Base-by-base conservation (phyloP, 768 basidiomycete species). In the Boletus barrowsii region DNA sequence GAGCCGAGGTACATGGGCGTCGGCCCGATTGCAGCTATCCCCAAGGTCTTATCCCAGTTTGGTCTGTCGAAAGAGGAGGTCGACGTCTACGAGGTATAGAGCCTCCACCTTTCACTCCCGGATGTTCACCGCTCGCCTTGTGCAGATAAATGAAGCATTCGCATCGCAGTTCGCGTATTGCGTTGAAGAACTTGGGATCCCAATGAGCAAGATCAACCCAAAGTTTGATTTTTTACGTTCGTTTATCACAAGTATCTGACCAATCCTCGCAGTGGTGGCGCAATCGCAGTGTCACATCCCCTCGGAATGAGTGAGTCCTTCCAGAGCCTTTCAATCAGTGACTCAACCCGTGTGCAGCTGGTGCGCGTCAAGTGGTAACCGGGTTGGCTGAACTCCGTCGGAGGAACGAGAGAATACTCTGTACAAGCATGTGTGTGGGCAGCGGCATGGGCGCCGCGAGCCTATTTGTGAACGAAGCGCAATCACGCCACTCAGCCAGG, bases 151-250 rank as follows among this genome's bases (percentile, higher is more conserved):
- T 53, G 89, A 94, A 70, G 93, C 93, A 1, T 96, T 95, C 56
- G 93, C 92, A 0, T 93, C 90, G 1, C 93, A 96, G 66, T 95
- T 92, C 55, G 90, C 89, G n/a, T 88, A 93, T 72, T 94, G 90
- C 49, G 84, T 95, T 9, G 88, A 95, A 63, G 76, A 91, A 63
- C 79, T 95, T 24, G 75, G 78, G 26, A 78, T 96, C 42, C 83
- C 87, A 3, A 83, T 88, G 17, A 80, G 84, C 61, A 93, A 86
- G 70, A 86, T 94, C 62, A 97, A 97, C 66, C 84, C 90, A 45
- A 86, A 92, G 90, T 83, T 75, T 72, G 80, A 75, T 55, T 24
- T n/a, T 29, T 49, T 29, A 22, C 11, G 20, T 45, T 8, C 10
- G 9, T 49, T 5, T 29, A 42, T 30, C 32, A 43, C 15, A 22